Evolutionary conservation across 2,329 filamentous ascomycete species (phyloP), one percentile per base, ranked within the genome.

Genomic region (Alternaria rosae): DNA sequence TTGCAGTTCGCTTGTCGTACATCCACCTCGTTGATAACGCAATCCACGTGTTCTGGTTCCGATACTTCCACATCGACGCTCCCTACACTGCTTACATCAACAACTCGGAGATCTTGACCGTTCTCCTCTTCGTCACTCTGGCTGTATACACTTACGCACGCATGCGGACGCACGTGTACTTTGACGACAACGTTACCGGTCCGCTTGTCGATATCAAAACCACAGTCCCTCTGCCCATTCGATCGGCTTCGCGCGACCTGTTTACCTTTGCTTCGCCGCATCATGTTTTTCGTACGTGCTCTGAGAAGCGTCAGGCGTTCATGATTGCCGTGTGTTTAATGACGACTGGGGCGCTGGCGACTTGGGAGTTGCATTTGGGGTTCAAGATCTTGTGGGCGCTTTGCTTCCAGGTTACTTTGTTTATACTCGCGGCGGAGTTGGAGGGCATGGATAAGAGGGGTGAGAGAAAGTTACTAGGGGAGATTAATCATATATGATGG

Each of bases 91-190:
- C 54, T 17, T 48, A 56, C 30, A 15, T 48, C 43, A 56, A 41
- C 43, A 56, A 56, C 21, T 30, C 30, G 32, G 54, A 51, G 35
- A 30, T 51, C 6, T 23, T 57, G 35, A 57, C 45, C 1, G 13
- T 42, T 3, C 9, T 43, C 23, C 6, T 57, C 8, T 43, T 51
- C 45, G 11, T 42, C 13, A 11, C 5, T n/a, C 28, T 57, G 25
- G 32, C 26, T 9, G 21, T 35, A 56, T 41, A 56, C n/a, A 56
- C 43, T 4, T 48, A 28, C 30, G 5, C 30, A 6, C 54, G 54
- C 28, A 48, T 48, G 30, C 54, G n/a, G 8, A 56, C 44, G 10
- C 54, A 51, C 35, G 32, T 51, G 2, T 51, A 57, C 44, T 50
- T 51, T 9, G 26, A 47, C 21, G 9, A 38, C 28, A 15, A 32